These are phyloP conservation scores for Edaphochlamys debaryana DNA, from an alignment of 139 green algal species.

Conservation along the genomic window DNA sequence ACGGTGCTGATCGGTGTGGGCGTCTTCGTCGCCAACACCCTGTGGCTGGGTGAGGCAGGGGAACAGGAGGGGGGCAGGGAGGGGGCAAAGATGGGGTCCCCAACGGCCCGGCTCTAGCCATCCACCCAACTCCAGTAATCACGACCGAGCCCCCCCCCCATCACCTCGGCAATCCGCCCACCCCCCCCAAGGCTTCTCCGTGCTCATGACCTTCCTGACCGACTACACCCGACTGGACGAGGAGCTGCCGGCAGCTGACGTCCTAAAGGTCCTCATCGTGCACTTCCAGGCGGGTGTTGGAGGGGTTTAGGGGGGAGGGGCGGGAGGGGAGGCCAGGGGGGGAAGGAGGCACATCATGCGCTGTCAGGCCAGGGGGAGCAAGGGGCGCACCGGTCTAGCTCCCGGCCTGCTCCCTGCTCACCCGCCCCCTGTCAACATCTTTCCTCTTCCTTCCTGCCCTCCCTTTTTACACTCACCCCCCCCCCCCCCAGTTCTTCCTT, in stretches of 20 bases:
- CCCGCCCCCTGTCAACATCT: too few relatives aligned
- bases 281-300: background rate
- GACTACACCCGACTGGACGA: background rate
- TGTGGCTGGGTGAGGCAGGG: background rate
- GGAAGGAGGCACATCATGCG: too few relatives aligned
- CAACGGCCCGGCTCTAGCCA: too few relatives aligned
- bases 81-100: too few relatives aligned
- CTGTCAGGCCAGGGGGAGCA: too few relatives aligned
- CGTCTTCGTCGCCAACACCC: background rate
- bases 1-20: background rate
- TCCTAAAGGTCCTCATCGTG: background rate
- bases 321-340: too few relatives aligned
- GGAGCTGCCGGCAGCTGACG: background rate
- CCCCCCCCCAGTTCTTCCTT: background rate
- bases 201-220: constrained; percentile 25
- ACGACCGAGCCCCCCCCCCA: too few relatives aligned
- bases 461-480: background rate
- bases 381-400: too few relatives aligned
- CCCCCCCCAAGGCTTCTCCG: background rate
- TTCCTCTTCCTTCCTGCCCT: background rate
- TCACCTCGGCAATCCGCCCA: background rate
- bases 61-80: too few relatives aligned
- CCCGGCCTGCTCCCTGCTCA: too few relatives aligned
- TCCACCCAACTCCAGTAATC: too few relatives aligned
- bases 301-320: too few relatives aligned